Conservation (phyloP, 2,329 filamentous ascomycete genomes). For the Chalaropsis thielavioides region DNA sequence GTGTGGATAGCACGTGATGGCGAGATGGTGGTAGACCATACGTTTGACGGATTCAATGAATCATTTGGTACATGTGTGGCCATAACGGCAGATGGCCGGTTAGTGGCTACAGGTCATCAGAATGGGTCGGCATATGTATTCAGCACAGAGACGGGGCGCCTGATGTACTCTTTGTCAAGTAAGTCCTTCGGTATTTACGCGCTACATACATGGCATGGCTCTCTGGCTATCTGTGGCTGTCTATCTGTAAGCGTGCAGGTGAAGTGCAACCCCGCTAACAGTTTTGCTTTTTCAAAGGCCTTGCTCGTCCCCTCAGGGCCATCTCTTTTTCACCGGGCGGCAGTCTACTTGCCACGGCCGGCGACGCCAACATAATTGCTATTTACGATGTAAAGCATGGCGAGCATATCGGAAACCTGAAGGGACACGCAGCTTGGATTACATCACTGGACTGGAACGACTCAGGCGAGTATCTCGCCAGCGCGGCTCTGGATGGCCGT, state of each 20-base stretch:
- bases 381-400: slow-evolving; percentile 87
- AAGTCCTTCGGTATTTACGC: slow-evolving; percentile 16
- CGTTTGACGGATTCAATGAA: slow-evolving; percentile 48
- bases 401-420: slow-evolving; percentile 76
- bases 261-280: background rate
- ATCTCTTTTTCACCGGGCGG: slow-evolving; percentile 79
- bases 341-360: slow-evolving; percentile 73
- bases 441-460: slow-evolving; percentile 85
- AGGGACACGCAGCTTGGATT: slow-evolving; percentile 73
- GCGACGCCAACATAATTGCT: slow-evolving; percentile 76
- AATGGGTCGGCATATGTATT: slow-evolving; percentile 89
- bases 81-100: slow-evolving; percentile 61
- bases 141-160: slow-evolving; percentile 74
- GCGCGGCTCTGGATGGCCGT: slow-evolving; percentile 81
- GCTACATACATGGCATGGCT: background rate
- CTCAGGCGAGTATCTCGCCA: slow-evolving; percentile 81
- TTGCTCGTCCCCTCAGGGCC: slow-evolving; percentile 43
- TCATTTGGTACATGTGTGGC: slow-evolving; percentile 80
- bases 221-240: too few relatives aligned
- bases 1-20: slow-evolving; percentile 40
- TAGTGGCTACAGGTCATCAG: slow-evolving; percentile 84
- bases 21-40: slow-evolving; percentile 77
- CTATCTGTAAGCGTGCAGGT: background rate
- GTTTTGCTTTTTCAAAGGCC: background rate
- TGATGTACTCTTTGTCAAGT: slow-evolving; percentile 76